phyloP scores from a whole-genome alignment of 2,329 filamentous ascomycete genomes.

The Bisporella sp. region DNA sequence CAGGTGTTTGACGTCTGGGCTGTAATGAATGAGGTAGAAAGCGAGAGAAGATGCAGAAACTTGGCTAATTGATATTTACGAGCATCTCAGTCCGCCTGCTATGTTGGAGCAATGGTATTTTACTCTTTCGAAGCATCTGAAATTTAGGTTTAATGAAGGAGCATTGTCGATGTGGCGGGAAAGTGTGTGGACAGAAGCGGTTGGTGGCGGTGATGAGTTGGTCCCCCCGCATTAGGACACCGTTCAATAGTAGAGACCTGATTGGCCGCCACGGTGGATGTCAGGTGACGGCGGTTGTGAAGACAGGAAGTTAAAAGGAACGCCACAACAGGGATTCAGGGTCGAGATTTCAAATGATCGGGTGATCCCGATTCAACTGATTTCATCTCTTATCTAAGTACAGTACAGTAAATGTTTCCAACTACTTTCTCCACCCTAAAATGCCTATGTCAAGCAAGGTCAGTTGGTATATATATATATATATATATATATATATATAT shows the following conservation, averaged over 20 bases:
- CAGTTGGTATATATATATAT: too few species aligned
- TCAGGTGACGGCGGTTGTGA: too few species aligned
- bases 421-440: too few species aligned
- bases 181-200: conserved; percentile 6
- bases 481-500: too few species aligned
- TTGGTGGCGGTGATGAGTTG: conserved; percentile 10
- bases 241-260: conserved; percentile 6
- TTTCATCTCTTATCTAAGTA: too few species aligned
- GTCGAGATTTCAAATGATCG: too few species aligned
- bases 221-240: conserved; percentile 8
- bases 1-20: conserved; percentile 1
- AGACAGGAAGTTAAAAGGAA: too few species aligned
- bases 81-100: conserved; percentile 9
- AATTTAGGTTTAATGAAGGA: conserved; percentile 6
- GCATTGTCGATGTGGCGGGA: conserved; percentile 7
- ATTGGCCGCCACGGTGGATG: too few species aligned
- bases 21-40: background rate
- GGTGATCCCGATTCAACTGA: too few species aligned
- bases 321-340: too few species aligned
- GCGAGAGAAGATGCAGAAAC: background rate
- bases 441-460: too few species aligned
- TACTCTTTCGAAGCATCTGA: conserved; percentile 9
- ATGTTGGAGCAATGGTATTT: conserved; percentile 13
- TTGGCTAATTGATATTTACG: background rate
- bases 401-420: too few species aligned